A percentile compares a stretch with the other conserved stretches of the same genome.
These are phyloP conservation scores for Pyrenophora teres DNA, from an alignment of 2,329 filamentous ascomycete species.

Conservation along the genomic window DNA sequence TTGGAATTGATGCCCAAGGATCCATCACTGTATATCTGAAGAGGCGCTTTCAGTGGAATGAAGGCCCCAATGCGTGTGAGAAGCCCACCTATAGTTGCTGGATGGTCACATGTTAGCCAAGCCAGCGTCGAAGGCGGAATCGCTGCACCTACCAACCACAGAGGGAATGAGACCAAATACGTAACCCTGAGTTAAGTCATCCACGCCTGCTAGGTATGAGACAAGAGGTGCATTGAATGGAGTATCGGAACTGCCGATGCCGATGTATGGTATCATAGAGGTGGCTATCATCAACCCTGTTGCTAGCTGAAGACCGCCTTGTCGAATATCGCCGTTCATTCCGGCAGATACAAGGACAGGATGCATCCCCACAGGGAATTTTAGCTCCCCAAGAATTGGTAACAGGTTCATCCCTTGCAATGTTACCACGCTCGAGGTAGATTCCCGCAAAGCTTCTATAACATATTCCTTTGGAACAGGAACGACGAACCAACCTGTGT, in stretches of 20 bases:
- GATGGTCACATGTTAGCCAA: not conserved
- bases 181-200: constrained; percentile 4
- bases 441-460: constrained; percentile 9
- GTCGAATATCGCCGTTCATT: constrained; percentile 8
- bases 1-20: constrained; percentile 10
- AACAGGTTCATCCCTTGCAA: constrained; percentile 6
- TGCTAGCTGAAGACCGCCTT: constrained; percentile 8
- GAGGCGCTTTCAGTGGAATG: constrained; percentile 5
- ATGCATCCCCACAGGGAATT: constrained; percentile 8
- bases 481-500: constrained; percentile 11
- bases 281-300: constrained; percentile 3
- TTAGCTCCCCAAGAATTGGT: not conserved
- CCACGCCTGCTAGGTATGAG: constrained; percentile 6
- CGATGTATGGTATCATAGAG: constrained; percentile 10
- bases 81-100: constrained; percentile 8
- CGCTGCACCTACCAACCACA: constrained; percentile 3
- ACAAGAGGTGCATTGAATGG: constrained; percentile 10
- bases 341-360: constrained; percentile 8
- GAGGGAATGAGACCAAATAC: constrained; percentile 7
- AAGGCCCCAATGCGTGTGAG: constrained; percentile 11
- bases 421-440: constrained; percentile 4
- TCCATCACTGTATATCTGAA: constrained; percentile 6
- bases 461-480: constrained; percentile 8
- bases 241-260: constrained; percentile 1
- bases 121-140: too few species aligned